Conservation (phyloP, 192 early-diverging fungal species). For the Backusella mclennaniae region DNA sequence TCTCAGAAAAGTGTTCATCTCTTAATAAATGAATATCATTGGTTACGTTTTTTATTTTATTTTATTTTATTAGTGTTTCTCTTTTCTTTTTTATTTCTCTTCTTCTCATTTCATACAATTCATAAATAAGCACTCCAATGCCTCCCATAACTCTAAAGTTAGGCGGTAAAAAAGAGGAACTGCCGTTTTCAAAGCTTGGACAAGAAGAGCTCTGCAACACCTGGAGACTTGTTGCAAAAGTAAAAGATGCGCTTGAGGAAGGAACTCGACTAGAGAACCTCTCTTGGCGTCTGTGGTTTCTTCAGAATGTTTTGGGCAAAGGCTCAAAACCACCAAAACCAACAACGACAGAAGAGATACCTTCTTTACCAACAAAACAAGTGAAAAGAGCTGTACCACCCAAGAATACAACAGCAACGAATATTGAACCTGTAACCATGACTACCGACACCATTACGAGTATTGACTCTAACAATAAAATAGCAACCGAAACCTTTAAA, state of each 20-base stretch:
- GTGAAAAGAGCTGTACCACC: background rate
- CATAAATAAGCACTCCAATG: conserved; percentile 35
- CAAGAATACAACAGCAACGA: background rate
- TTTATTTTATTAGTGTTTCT: background rate
- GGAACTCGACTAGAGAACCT: conserved; percentile 79
- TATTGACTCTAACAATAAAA: background rate
- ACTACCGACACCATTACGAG: background rate
- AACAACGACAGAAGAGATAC: conserved; percentile 10
- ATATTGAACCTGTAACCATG: background rate
- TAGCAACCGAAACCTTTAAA: conserved; percentile 12
- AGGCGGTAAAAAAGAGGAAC: conserved; percentile 52
- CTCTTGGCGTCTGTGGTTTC: conserved; percentile 83
- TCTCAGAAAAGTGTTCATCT: conserved; percentile 78
- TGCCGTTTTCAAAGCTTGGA: conserved; percentile 63
- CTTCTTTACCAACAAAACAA: background rate
- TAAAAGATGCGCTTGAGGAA: conserved; percentile 79
- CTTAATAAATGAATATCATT: conserved; percentile 35
- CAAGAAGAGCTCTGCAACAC: conserved; percentile 74
- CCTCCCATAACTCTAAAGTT: conserved; percentile 66
- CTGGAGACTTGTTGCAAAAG: conserved; percentile 81
- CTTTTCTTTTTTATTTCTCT: background rate
- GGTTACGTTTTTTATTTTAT: background rate
- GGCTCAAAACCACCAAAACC: background rate
- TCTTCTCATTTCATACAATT: background rate
- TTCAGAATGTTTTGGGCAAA: conserved; percentile 20